Base-by-base conservation (phyloP, 2,329 filamentous ascomycete species). In the Emergomyces pasteurianus region DNA sequence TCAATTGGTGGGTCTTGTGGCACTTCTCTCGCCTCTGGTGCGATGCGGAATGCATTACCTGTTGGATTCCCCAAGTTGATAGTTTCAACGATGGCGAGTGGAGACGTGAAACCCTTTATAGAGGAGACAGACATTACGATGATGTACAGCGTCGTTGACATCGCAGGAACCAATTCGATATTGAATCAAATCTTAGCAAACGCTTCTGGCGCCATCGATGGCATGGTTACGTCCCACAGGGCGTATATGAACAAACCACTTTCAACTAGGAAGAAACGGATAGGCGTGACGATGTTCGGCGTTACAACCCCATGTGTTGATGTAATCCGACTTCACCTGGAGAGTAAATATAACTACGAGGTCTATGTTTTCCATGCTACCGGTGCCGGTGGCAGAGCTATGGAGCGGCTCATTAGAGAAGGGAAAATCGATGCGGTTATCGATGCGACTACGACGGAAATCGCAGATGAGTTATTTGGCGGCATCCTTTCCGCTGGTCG, bases 251-350 rank as follows among this genome's bases (percentile, higher is more conserved):
- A 62, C 16, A 55, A 42, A 23, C 26, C 57, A 53, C 53, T 31
- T 23, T 62, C 38, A 42, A 65, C 59, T 52, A 23, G 63, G 9
- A 79, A 77, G 65, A 80, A 78, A 60, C 74, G 80, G 0, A 75
- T 89, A 7, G 86, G 80, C 0, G 80, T 89, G 28, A 88, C 86
- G 1, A 89, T 89, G 86, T 89, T 89, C 67, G 86, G 87, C 1
- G 86, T 89, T 7, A 90, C 87, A 0, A 89, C 86, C 0, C 85
- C 86, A 0, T 82, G 81, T 12, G 86, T 85, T 0, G 81, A 85
- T 54, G 72, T 70, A 0, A 80, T 86, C 1, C 78, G 84, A 0
- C 65, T 70, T 1, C 71, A 80, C 53, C 75, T 88, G 9, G 55
- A 46, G 18, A 31, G 57, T 49, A 49, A 58, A 14, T 9, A 60